Conservation (phyloP, 2,329 filamentous ascomycete species). For the Colletotrichum sp. region DNA sequence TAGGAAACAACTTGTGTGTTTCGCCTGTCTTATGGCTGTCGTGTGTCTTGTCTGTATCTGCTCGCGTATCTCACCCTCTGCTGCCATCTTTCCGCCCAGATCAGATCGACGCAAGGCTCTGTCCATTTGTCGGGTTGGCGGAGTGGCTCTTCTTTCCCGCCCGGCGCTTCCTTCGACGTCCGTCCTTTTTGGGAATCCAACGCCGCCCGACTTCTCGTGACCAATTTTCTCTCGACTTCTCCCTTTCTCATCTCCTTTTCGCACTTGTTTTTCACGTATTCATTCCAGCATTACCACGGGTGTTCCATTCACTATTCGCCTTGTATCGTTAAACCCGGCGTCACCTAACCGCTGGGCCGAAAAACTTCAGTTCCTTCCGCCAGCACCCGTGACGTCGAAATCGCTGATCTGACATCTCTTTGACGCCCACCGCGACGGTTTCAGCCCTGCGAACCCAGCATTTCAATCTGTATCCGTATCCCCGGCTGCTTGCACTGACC, state of each 20-base stretch:
- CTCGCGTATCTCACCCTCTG: not conserved
- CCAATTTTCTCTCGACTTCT: not conserved
- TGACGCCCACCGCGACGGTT: not conserved
- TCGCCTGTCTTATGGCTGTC: not conserved
- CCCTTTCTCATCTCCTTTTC: not conserved
- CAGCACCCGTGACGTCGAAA: not conserved
- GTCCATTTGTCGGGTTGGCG: not conserved
- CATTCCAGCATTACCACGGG: not conserved
- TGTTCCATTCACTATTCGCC: not conserved
- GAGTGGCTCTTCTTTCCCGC: not conserved
- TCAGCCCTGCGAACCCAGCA: conserved; percentile 4
- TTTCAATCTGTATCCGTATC: not conserved
- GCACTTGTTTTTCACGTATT: not conserved
- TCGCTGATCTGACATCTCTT: not conserved
- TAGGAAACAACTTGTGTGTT: not conserved
- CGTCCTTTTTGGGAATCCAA: not conserved
- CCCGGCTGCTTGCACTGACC: not conserved
- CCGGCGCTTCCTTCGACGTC: not conserved
- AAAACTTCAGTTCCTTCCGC: not conserved
- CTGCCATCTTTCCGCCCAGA: not conserved
- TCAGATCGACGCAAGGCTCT: not conserved
- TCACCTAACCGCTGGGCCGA: not conserved
- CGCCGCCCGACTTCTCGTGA: not conserved
- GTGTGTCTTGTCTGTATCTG: not conserved
- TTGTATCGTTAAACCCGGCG: not conserved